A percentile compares a stretch with the other conserved stretches of the same genome.
These are phyloP conservation scores for Chaetomium tenue DNA, from an alignment of 495 filamentous ascomycete genomes.

Conservation along the genomic window DNA sequence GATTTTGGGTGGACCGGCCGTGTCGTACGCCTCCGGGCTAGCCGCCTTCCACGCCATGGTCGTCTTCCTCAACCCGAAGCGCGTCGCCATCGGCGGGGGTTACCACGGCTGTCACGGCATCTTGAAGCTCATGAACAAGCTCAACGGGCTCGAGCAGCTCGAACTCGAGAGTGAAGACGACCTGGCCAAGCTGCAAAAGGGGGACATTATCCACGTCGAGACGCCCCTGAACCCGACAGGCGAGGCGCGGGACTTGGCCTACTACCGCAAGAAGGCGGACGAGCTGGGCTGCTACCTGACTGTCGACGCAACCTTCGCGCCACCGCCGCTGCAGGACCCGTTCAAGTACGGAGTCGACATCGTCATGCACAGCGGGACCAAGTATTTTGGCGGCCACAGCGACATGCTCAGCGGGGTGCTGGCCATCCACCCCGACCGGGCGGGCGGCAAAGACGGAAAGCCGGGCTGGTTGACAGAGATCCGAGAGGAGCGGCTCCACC, in stretches of 20 bases:
- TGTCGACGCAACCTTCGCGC: conserved; percentile 89
- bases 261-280: conserved; percentile 70
- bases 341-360: conserved; percentile 76
- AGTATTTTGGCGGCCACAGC: conserved; percentile 92
- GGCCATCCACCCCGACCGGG: conserved; percentile 50
- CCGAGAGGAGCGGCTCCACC: conserved; percentile 60
- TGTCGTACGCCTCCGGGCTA: conserved; percentile 83
- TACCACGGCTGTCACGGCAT: conserved; percentile 95
- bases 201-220: conserved; percentile 88
- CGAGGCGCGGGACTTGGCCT: conserved; percentile 66
- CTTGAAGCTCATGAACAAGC: conserved; percentile 63
- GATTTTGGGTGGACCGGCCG: conserved; percentile 63
- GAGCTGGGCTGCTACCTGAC: conserved; percentile 68
- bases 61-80: conserved; percentile 70
- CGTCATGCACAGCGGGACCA: conserved; percentile 88
- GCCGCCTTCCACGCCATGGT: conserved; percentile 83
- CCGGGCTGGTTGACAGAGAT: conserved; percentile 55
- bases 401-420: conserved; percentile 88
- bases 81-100: conserved; percentile 73
- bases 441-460: conserved; percentile 36
- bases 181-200: conserved; percentile 53
- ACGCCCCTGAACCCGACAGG: conserved; percentile 90
- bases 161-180: conserved; percentile 52
- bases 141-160: conserved; percentile 67
- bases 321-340: conserved; percentile 86